phyloP scores from a whole-genome alignment of 2,329 filamentous ascomycete species.

The Elsinoe batatas region DNA sequence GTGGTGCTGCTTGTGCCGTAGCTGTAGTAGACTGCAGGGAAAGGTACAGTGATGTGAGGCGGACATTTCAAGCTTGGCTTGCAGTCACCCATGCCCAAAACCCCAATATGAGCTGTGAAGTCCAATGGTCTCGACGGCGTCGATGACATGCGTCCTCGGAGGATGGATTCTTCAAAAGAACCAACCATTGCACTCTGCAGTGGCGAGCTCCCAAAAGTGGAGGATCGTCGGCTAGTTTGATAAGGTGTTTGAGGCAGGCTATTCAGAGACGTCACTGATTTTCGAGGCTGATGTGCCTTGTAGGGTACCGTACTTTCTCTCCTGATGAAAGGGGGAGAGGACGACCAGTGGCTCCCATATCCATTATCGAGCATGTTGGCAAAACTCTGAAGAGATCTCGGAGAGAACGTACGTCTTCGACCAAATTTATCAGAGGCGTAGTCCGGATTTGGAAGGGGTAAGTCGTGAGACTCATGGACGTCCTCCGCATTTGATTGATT shows the following conservation, averaged over 20 bases:
- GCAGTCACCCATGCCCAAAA: constrained; percentile 80
- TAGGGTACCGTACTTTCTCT: constrained; percentile 56
- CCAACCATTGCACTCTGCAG: constrained; percentile 92
- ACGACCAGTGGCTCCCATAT: constrained; percentile 3
- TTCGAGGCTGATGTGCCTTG: constrained; percentile 68
- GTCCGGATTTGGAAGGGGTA: constrained; percentile 25
- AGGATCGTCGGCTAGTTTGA: constrained; percentile 53
- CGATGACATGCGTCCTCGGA: constrained; percentile 92
- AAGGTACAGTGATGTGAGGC: constrained; percentile 78
- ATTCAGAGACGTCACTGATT: constrained; percentile 57
- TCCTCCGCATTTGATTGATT: constrained; percentile 81
- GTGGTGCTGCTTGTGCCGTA: constrained; percentile 62
- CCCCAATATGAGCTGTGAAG: constrained; percentile 91
- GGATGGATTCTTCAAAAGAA: constrained; percentile 93
- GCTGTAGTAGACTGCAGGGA: constrained; percentile 93
- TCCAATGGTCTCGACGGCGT: constrained; percentile 85
- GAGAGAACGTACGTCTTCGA: constrained; percentile 60
- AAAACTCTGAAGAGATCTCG: constrained; percentile 45
- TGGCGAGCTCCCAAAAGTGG: constrained; percentile 65
- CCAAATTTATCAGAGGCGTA: constrained; percentile 26
- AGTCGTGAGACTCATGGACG: constrained; percentile 44
- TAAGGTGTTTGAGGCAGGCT: constrained; percentile 37
- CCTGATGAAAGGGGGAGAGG: constrained; percentile 36
- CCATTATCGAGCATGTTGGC: constrained; percentile 19
- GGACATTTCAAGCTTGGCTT: constrained; percentile 78